A percentile compares a stretch with the other conserved stretches of the same genome.
These are phyloP conservation scores for Chalara sp. DNA, from an alignment of 2,329 filamentous ascomycete species.

Conservation along the genomic window DNA sequence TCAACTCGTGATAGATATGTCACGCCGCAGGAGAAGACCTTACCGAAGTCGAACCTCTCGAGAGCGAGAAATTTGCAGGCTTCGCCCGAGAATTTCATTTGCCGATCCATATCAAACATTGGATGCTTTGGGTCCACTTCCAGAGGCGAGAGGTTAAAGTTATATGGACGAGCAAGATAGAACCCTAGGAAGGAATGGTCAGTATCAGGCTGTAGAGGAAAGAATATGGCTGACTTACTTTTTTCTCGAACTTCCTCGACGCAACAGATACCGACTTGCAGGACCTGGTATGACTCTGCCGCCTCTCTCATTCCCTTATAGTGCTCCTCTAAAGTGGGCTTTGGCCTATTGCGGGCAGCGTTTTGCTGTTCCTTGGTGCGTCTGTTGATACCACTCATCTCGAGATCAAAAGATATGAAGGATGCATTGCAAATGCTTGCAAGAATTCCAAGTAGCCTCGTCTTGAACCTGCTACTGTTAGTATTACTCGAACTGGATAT, in stretches of 20 bases:
- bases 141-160: slow-evolving; percentile 53
- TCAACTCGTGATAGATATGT: slow-evolving; percentile 57
- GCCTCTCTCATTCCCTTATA: slow-evolving; percentile 54
- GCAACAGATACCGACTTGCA: slow-evolving; percentile 62
- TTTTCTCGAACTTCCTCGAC: slow-evolving; percentile 48
- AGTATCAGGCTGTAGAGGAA: slow-evolving; percentile 1
- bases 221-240: slow-evolving; percentile 28
- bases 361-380: slow-evolving; percentile 26
- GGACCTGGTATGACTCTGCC: slow-evolving; percentile 55
- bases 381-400: slow-evolving; percentile 56
- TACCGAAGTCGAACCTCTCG: slow-evolving; percentile 51
- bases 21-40: slow-evolving; percentile 49
- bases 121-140: slow-evolving; percentile 35
- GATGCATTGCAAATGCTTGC: slow-evolving; percentile 49
- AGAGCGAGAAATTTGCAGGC: slow-evolving; percentile 54
- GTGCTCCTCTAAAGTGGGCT: slow-evolving; percentile 48
- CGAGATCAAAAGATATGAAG: slow-evolving; percentile 60
- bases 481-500: too few species aligned
- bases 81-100: slow-evolving; percentile 37
- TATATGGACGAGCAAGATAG: slow-evolving; percentile 57
- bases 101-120: slow-evolving; percentile 44
- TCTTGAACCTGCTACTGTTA: slow-evolving; percentile 15
- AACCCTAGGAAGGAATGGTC: slow-evolving; percentile 27
- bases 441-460: slow-evolving; percentile 47
- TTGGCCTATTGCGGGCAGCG: slow-evolving; percentile 28